These are phyloP conservation scores for Monilinia laxa DNA, from an alignment of 2,329 filamentous ascomycete genomes.

Conservation along the genomic window DNA sequence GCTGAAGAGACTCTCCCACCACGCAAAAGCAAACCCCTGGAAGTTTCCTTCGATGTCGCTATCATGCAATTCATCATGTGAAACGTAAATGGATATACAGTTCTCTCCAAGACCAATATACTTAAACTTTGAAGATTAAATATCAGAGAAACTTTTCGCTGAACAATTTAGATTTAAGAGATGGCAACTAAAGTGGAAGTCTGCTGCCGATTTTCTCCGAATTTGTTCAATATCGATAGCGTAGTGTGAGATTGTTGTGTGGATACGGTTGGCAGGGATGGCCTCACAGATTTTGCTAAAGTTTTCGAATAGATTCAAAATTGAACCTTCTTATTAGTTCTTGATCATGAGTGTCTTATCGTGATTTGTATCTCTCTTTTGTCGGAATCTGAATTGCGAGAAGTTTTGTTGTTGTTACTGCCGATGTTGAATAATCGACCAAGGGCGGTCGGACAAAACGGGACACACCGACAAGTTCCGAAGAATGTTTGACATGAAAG, in stretches of 20 bases:
- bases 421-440: too few species aligned
- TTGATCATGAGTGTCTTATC: neutral
- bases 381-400: neutral
- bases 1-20: neutral
- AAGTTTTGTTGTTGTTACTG: neutral
- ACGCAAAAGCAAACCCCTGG: neutral
- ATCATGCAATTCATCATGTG: constrained; percentile 3
- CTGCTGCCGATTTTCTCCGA: neutral
- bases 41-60: neutral
- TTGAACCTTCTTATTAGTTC: too few species aligned
- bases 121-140: too few species aligned
- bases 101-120: neutral
- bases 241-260: neutral
- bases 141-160: too few species aligned
- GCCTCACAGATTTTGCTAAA: neutral
- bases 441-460: too few species aligned
- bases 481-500: too few species aligned
- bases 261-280: constrained; percentile 1
- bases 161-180: too few species aligned
- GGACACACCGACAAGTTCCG: too few species aligned
- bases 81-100: neutral
- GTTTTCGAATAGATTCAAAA: neutral
- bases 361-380: neutral
- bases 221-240: neutral
- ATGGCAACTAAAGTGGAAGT: neutral